Evolutionary conservation across 192 early-diverging fungal species (phyloP).

Genomic region (Lunasporangiospora selenospora): DNA sequence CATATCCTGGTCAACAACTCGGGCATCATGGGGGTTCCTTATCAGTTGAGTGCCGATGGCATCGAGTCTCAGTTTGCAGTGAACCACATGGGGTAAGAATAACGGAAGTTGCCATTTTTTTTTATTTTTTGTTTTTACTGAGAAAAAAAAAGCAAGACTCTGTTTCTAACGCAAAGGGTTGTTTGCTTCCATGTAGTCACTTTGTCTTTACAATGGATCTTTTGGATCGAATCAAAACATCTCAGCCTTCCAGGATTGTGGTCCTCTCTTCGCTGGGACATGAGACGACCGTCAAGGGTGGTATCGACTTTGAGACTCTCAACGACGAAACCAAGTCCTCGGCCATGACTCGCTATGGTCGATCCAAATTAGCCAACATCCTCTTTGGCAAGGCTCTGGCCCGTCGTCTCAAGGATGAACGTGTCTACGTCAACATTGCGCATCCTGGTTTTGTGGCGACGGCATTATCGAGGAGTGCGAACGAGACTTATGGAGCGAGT

Average conservation of each 20-base stretch:
- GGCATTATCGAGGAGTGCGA: constrained; percentile 29
- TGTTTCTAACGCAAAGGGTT: not conserved
- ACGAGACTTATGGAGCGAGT: not conserved
- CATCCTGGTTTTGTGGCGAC: constrained; percentile 48
- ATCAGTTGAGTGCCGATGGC: constrained; percentile 38
- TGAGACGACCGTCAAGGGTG: constrained; percentile 1
- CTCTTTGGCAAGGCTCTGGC: constrained; percentile 54
- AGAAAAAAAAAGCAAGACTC: not conserved
- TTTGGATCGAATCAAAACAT: constrained; percentile 12
- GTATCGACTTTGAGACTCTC: constrained; percentile 50
- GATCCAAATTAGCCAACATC: constrained; percentile 59
- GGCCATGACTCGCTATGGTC: constrained; percentile 35
- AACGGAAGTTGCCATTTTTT: not conserved
- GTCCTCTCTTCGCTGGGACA: constrained; percentile 40
- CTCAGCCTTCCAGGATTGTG: constrained; percentile 35
- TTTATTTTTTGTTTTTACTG: not conserved
- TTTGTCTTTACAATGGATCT: constrained; percentile 21
- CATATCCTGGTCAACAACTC: constrained; percentile 57
- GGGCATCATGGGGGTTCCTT: constrained; percentile 38
- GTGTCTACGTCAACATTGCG: constrained; percentile 10
- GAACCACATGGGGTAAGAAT: constrained; percentile 53
- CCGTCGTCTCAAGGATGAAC: constrained; percentile 5
- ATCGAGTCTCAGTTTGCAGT: constrained; percentile 54
- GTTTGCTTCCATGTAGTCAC: not conserved
- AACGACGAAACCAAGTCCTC: constrained; percentile 36